These are phyloP conservation scores for Venturiaceae sp. DNA, from an alignment of 2,329 filamentous ascomycete genomes.

Conservation along the genomic window DNA sequence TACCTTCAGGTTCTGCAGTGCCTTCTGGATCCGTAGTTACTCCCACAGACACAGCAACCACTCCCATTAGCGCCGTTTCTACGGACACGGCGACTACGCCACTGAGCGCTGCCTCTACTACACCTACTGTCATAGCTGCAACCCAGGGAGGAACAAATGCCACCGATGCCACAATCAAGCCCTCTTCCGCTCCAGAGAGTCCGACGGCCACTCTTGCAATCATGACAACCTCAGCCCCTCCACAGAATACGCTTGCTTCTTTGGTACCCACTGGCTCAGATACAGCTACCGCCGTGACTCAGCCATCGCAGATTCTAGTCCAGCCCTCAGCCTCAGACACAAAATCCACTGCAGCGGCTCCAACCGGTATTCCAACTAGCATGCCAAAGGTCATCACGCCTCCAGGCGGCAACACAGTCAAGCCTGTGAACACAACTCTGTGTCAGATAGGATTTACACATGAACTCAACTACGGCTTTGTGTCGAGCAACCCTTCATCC, in stretches of 20 bases:
- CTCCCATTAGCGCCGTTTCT: neutral
- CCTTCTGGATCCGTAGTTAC: neutral
- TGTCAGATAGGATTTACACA: constrained; percentile 81
- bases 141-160: neutral
- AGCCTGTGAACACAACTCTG: constrained; percentile 56
- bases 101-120: neutral
- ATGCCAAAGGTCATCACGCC: constrained; percentile 72
- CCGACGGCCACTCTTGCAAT: neutral
- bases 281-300: neutral
- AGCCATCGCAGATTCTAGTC: neutral
- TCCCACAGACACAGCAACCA: neutral
- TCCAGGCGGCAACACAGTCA: constrained; percentile 42
- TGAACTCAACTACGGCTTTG: constrained; percentile 74
- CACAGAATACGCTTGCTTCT: neutral
- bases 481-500: constrained; percentile 60
- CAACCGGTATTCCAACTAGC: constrained; percentile 43
- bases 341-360: neutral
- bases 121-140: neutral
- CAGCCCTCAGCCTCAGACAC: neutral
- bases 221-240: neutral
- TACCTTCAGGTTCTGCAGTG: neutral
- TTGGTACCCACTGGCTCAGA: neutral
- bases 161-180: neutral
- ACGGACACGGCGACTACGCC: neutral
- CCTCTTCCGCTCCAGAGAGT: neutral